Evolutionary conservation across 352 stramenopile species (phyloP).

Genomic region (Globisporangium apiculatum): DNA sequence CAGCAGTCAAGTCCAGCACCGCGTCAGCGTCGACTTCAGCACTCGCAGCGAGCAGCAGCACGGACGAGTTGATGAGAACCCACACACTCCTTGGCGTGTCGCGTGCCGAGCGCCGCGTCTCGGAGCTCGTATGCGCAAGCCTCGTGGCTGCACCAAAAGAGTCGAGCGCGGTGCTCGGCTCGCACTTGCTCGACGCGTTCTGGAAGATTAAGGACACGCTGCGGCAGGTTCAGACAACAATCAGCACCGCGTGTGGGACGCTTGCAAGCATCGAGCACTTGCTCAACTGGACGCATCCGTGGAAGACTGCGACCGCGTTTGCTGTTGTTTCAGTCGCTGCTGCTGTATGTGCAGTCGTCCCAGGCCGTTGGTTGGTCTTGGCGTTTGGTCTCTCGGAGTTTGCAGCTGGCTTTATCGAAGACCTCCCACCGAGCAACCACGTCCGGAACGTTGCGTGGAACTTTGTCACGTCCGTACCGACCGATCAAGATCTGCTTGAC

Average conservation of each 20-base stretch:
- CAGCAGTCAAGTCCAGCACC: no score
- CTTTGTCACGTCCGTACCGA: slow-evolving; percentile 72
- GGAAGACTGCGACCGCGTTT: slow-evolving; percentile 73
- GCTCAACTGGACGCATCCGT: slow-evolving; percentile 85
- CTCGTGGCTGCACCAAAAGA: slow-evolving; percentile 53
- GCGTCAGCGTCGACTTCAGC: neutral
- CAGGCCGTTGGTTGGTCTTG: slow-evolving; percentile 66
- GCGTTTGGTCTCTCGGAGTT: slow-evolving; percentile 75
- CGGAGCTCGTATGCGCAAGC: slow-evolving; percentile 59
- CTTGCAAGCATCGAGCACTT: slow-evolving; percentile 73
- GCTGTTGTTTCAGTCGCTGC: slow-evolving; percentile 32
- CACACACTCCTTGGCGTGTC: slow-evolving; percentile 11
- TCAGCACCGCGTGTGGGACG: slow-evolving; percentile 60
- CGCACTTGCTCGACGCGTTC: slow-evolving; percentile 67
- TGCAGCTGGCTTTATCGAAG: slow-evolving; percentile 64
- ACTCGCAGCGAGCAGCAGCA: neutral
- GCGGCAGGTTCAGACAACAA: slow-evolving; percentile 64
- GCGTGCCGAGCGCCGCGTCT: slow-evolving; percentile 52
- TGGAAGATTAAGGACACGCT: slow-evolving; percentile 84
- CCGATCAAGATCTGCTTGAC: slow-evolving; percentile 73
- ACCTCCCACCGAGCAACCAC: slow-evolving; percentile 73
- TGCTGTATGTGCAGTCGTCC: slow-evolving; percentile 61
- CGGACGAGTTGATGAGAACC: neutral
- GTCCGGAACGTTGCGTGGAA: slow-evolving; percentile 76
- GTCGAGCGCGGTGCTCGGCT: slow-evolving; percentile 53